Conservation (phyloP, 257 asterid genomes). For the Sherardia arvensis region DNA sequence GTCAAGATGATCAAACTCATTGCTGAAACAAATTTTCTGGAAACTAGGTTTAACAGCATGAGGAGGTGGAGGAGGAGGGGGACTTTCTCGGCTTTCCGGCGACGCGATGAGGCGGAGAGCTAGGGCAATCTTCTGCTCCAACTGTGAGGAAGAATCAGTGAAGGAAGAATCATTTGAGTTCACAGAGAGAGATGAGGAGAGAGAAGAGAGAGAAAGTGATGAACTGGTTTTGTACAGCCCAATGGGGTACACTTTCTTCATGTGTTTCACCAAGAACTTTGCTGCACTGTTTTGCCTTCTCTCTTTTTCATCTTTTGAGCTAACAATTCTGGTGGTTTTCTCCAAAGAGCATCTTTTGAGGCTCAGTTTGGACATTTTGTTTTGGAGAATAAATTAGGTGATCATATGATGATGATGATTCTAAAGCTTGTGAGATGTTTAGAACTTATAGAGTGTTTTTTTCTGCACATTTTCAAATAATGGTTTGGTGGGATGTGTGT, state of each 20-base stretch:
- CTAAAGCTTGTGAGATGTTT: not conserved
- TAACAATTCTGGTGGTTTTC: conserved; percentile 27
- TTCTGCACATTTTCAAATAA: not conserved
- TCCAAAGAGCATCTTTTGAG: conserved; percentile 30
- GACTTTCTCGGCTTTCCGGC: conserved; percentile 22
- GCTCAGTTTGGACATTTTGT: conserved; percentile 29
- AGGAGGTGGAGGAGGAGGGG: conserved; percentile 2
- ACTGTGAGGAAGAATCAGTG: conserved; percentile 39
- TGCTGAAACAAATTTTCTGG: conserved; percentile 19
- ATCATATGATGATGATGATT: too few species aligned
- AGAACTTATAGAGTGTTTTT: conserved; percentile 16
- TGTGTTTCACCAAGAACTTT: conserved; percentile 38
- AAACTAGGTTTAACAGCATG: conserved; percentile 11
- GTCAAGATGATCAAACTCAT: not conserved
- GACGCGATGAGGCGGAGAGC: conserved; percentile 47
- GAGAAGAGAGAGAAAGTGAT: conserved; percentile 60
- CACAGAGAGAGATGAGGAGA: conserved; percentile 58
- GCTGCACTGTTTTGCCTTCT: conserved; percentile 16
- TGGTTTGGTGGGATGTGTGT: conserved; percentile 52
- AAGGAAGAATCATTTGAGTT: conserved; percentile 64
- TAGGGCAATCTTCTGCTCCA: conserved; percentile 46
- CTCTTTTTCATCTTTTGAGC: conserved; percentile 41
- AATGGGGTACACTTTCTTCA: conserved; percentile 66
- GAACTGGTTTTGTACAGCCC: conserved; percentile 54
- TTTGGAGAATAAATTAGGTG: not conserved